Evolutionary conservation across 148 eudicot species (phyloP).

Genomic region (Chenopodium berlandieri): DNA sequence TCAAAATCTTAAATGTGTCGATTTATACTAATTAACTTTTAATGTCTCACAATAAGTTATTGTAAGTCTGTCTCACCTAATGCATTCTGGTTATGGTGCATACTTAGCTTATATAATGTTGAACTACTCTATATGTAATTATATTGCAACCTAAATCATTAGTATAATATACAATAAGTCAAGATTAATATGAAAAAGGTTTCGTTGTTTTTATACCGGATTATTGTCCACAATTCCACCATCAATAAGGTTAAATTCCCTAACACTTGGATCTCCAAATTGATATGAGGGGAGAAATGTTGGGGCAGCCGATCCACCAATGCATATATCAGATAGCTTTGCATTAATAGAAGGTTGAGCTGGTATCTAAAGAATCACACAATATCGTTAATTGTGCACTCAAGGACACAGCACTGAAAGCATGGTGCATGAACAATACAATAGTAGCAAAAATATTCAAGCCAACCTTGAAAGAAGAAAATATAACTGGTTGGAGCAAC

Average conservation of each 20-base stretch:
- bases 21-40: no score
- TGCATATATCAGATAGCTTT: conserved; percentile 37
- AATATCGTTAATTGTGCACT: neutral
- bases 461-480: conserved; percentile 38
- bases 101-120: neutral
- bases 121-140: neutral
- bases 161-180: no score
- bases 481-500: conserved; percentile 31
- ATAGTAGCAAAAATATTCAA: no score
- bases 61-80: neutral
- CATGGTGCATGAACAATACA: no score
- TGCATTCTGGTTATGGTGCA: neutral
- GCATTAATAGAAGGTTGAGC: conserved; percentile 27
- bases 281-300: conserved; percentile 32
- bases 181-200: no score
- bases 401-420: no score
- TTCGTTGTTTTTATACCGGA: conserved; percentile 21
- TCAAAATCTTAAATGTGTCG: neutral
- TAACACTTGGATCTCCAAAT: conserved; percentile 16
- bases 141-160: neutral
- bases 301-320: conserved; percentile 45
- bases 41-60: neutral
- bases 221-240: conserved; percentile 37
- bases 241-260: conserved; percentile 42
- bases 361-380: conserved; percentile 11